Evolutionary conservation across 139 green algal species (phyloP), one percentile per base, ranked within the genome.

Genomic region (Chlorella vulgaris): DNA sequence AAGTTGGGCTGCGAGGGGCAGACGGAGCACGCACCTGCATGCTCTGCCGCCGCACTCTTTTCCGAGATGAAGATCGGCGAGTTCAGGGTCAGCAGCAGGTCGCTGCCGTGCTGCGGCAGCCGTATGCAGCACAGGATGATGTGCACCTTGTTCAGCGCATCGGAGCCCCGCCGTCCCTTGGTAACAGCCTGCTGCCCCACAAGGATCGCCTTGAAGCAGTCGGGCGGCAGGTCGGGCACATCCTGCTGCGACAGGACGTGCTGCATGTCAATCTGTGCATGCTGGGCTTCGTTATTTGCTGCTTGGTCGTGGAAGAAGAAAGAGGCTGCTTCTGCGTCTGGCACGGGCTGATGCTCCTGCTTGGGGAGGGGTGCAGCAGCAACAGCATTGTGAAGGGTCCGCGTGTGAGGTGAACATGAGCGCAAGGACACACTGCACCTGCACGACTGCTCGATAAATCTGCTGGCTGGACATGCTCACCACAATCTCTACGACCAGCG

Each of bases 401-500:
- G n/a, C n/a, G n/a, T n/a, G n/a, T n/a, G n/a, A n/a, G n/a, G n/a
- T n/a, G n/a, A n/a, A n/a, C n/a, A n/a, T n/a, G n/a, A n/a, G n/a
- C n/a, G n/a, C n/a, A n/a, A n/a, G n/a, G n/a, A n/a, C n/a, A n/a
- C n/a, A n/a, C n/a, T n/a, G n/a, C n/a, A n/a, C n/a, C n/a, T n/a
- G n/a, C n/a, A n/a, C n/a, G n/a, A n/a, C n/a, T n/a, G n/a, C n/a
- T n/a, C n/a, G n/a, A n/a, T n/a, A 60, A 51, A 40, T 63, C 39
- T 31, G 65, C 66, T 33, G 15, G 55, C 19, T 13, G 33, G 3
- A 63, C 31, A 4, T 18, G 4, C 82, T 47, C 70, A 91, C 90
- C 58, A 94, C 63, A 2, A 95, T 78, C 81, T 95, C 91, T 0
- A 95, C 51, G 1, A 95, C 68, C 29, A 95, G 40, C 7, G 91